Evolutionary conservation across 371 early-diverging fungal species (phyloP).

Genomic region (Smittium mucronatum): DNA sequence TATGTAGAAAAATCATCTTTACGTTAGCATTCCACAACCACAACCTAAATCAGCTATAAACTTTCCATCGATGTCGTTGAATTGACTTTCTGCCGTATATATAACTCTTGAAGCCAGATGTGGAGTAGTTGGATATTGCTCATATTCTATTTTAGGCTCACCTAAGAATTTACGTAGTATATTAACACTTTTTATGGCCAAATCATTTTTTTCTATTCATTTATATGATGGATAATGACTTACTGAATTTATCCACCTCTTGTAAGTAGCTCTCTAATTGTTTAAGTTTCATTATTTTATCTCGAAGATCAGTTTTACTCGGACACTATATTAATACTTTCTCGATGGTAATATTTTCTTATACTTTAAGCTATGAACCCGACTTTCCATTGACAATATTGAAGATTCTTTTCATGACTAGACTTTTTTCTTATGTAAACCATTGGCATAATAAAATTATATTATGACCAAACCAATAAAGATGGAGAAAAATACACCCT

Average conservation of each 20-base stretch:
- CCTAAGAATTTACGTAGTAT: background rate
- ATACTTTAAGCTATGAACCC: too few species aligned
- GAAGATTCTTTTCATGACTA: too few species aligned
- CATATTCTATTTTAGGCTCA: conserved; percentile 59
- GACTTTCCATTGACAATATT: too few species aligned
- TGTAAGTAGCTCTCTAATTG: conserved; percentile 59
- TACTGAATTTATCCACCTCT: conserved; percentile 55
- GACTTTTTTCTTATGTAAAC: too few species aligned
- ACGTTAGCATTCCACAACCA: conserved; percentile 60
- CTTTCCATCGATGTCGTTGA: conserved; percentile 62
- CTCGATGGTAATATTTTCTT: too few species aligned
- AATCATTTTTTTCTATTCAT: background rate
- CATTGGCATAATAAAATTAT: too few species aligned
- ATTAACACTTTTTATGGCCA: too few species aligned
- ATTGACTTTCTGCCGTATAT: conserved; percentile 63
- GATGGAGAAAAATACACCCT: too few species aligned
- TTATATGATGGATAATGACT: conserved; percentile 12
- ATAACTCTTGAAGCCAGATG: conserved; percentile 72
- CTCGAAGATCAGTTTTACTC: too few species aligned
- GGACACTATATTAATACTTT: too few species aligned
- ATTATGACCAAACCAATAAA: too few species aligned
- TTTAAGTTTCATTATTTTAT: conserved; percentile 58
- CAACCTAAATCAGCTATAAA: conserved; percentile 68
- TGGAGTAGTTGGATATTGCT: conserved; percentile 77
- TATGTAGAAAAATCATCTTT: too few species aligned